phyloP scores from a whole-genome alignment of 345 rosid species.

The Odontarrhena argentea region DNA sequence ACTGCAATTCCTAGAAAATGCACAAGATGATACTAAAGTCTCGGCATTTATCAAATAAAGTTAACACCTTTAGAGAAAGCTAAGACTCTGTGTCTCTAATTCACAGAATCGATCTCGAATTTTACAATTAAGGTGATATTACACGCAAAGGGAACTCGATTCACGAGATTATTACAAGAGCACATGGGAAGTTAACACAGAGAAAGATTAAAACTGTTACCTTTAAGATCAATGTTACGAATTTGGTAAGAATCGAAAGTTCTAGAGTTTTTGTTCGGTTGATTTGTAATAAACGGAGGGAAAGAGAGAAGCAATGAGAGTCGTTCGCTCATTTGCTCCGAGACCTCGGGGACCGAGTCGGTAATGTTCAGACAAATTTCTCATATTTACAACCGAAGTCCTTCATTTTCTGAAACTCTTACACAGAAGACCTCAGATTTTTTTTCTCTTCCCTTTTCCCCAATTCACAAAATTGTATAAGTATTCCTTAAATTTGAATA shows the following conservation, averaged over 20 bases:
- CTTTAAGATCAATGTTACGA: conserved; percentile 6
- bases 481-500: conserved; percentile 14
- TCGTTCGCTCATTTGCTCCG: conserved; percentile 38
- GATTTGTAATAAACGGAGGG: conserved; percentile 32
- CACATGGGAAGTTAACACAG: neutral
- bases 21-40: neutral
- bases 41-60: neutral
- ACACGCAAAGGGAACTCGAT: conserved; percentile 14
- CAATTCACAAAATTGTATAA: neutral
- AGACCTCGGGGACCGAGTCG: conserved; percentile 18
- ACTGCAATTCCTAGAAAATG: too few species aligned
- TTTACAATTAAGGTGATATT: neutral
- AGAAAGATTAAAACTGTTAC: conserved; percentile 20
- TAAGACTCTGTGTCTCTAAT: neutral
- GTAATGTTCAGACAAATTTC: conserved; percentile 7
- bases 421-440: neutral
- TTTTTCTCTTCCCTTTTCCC: neutral
- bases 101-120: neutral
- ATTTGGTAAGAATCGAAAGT: conserved; percentile 8
- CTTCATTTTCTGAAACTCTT: neutral
- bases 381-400: conserved; percentile 14
- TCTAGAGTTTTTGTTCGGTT: conserved; percentile 5
- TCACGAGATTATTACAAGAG: conserved; percentile 3
- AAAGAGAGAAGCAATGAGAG: conserved; percentile 32
- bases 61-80: too few species aligned